These are phyloP conservation scores for Corymbia maculata DNA, from an alignment of 345 rosid genomes.

Conservation along the genomic window DNA sequence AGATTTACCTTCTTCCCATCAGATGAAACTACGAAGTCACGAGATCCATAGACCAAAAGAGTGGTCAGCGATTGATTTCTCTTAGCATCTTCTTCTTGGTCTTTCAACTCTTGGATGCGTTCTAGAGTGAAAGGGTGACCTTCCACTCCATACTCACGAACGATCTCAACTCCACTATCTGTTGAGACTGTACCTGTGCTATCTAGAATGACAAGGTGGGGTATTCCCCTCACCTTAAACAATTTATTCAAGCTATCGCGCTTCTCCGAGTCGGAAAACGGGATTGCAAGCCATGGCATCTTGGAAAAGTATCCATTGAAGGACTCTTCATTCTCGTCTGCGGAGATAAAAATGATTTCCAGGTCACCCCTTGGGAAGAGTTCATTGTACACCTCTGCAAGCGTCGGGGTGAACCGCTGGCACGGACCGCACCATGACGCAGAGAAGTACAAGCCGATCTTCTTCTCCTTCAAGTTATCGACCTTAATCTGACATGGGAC, in stretches of 20 bases:
- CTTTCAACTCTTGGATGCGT: slow-evolving; percentile 51
- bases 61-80: slow-evolving; percentile 50
- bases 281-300: slow-evolving; percentile 93
- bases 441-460: slow-evolving; percentile 68
- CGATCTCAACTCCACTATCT: slow-evolving; percentile 35
- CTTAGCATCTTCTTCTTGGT: slow-evolving; percentile 47
- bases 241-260: slow-evolving; percentile 33
- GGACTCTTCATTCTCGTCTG: slow-evolving; percentile 46
- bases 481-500: slow-evolving; percentile 37
- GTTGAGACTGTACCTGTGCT: slow-evolving; percentile 43
- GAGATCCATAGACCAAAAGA: slow-evolving; percentile 33
- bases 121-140: slow-evolving; percentile 59
- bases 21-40: slow-evolving; percentile 48
- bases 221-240: slow-evolving; percentile 63
- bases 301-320: slow-evolving; percentile 50
- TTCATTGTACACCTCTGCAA: slow-evolving; percentile 45
- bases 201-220: slow-evolving; percentile 58
- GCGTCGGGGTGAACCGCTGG: slow-evolving; percentile 47
- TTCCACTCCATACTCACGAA: slow-evolving; percentile 54
- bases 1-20: slow-evolving; percentile 41
- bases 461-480: slow-evolving; percentile 67
- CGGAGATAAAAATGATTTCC: slow-evolving; percentile 50
- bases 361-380: slow-evolving; percentile 37
- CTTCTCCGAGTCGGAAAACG: slow-evolving; percentile 47
- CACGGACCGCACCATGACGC: slow-evolving; percentile 89